Evolutionary conservation across 164 flowering plant species (phyloP), one percentile per base, ranked within the genome.

Genomic region (Houttuynia cordata): DNA sequence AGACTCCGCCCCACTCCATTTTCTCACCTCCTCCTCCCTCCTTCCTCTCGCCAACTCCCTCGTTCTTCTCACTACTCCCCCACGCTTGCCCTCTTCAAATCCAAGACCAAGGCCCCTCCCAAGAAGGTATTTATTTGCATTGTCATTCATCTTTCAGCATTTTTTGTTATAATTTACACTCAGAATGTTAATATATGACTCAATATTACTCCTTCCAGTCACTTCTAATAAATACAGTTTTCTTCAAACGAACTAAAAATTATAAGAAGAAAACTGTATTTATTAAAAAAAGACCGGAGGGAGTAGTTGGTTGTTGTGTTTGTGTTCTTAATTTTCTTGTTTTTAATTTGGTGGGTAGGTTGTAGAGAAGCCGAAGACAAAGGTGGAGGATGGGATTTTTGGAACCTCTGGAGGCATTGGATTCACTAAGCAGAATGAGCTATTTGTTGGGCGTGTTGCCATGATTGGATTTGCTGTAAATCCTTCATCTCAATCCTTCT

Each of bases 341-440:
- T 34, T 21, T 37, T 21, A 24, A 41, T 8, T 42, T 42, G 4
- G 49, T 42, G 49, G 12, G 30, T 13, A 23, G 58, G 41, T 24
- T 17, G 13, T 25, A 49, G 52, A 51, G 10, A 67, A 70, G 70
- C 64, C 76, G 22, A 86, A 85, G 81, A 73, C 64, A 1, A 73
- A 85, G 78, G 92, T 84, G 39, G 97, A 93, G 68, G 96, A 87
- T 77, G 98, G 97, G 4, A 77, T 92, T 21, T 89, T 92, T 69
- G 98, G 98, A 4, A 92, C 98, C 1, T 92, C 98, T 1, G 97
- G 98, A 3, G 98, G 98, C 18, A 86, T 89, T 71, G 98, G 98
- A 18, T 93, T 93, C 70, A 93, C 98, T 0, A 93, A 93, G 75
- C 81, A 84, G 73, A 93, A 93, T 59, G 98, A 93, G 74, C 84